phyloP scores from a whole-genome alignment of 2,329 filamentous ascomycete species.

The Alternaria hordeiaustralica region DNA sequence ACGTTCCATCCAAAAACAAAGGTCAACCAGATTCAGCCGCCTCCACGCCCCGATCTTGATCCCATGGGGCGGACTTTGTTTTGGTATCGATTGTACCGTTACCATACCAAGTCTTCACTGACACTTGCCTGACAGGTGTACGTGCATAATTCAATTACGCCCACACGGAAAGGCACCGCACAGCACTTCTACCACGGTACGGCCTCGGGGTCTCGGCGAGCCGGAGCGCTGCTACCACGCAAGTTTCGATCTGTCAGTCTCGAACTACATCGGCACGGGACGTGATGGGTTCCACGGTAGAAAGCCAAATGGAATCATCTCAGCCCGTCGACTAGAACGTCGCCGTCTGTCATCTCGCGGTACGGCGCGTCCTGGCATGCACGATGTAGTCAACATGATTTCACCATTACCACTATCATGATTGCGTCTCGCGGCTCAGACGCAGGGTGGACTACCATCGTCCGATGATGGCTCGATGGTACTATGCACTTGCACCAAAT shows the following conservation, averaged over 20 bases:
- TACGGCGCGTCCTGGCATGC: not conserved
- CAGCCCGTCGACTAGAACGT: not conserved
- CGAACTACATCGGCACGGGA: conserved; percentile 1
- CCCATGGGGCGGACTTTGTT: not conserved
- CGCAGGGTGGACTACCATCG: not conserved
- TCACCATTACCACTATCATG: not conserved
- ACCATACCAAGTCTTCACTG: not conserved
- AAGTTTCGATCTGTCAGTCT: not conserved
- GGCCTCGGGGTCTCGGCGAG: not conserved
- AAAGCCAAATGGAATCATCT: not conserved
- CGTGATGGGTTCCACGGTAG: not conserved
- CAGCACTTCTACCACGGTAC: not conserved
- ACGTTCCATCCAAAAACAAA: conserved; percentile 1
- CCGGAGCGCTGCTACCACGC: not conserved
- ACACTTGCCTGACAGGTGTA: not conserved
- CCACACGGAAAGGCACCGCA: not conserved
- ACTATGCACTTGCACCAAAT: not conserved
- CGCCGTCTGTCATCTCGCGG: not conserved
- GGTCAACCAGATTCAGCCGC: not conserved
- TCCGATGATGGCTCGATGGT: not conserved
- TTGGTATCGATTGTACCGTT: not conserved
- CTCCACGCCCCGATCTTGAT: not conserved
- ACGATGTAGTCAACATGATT: not conserved
- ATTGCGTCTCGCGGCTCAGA: not conserved
- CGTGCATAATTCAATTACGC: not conserved